A percentile compares a stretch with the other conserved stretches of the same genome.
Conservation (phyloP, 176 grass and related monocot species). For the Urochloa ruziziensis region DNA sequence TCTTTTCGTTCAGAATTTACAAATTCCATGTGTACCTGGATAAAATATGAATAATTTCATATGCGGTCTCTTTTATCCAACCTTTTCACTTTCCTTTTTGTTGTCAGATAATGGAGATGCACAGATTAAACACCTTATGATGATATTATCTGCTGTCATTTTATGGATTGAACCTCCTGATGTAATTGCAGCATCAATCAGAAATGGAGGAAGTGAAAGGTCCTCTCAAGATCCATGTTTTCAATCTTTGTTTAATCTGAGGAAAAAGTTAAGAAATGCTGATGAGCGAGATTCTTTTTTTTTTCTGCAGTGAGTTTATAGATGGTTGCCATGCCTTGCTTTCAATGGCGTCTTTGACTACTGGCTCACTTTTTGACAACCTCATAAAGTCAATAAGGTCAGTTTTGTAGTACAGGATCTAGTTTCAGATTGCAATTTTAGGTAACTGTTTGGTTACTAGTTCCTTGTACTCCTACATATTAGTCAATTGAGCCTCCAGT, state of each 20-base stretch:
- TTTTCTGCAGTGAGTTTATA: constrained; percentile 87
- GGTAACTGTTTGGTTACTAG: not conserved
- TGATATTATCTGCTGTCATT: constrained; percentile 81
- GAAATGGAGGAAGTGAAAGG: constrained; percentile 85
- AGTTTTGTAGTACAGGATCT: not conserved
- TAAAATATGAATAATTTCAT: constrained; percentile 12
- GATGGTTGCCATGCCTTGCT: constrained; percentile 94
- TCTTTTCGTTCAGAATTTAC: not conserved
- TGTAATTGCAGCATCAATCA: constrained; percentile 64
- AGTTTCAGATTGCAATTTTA: not conserved
- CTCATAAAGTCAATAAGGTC: constrained; percentile 88
- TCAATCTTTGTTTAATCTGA: constrained; percentile 16
- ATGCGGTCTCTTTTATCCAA: not conserved
- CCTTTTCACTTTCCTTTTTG: constrained; percentile 14
- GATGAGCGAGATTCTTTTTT: constrained; percentile 19
- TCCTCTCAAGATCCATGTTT: constrained; percentile 42
- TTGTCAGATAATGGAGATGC: constrained; percentile 78
- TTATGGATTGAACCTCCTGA: constrained; percentile 90
- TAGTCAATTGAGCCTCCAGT: not conserved
- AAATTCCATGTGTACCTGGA: constrained; percentile 4
- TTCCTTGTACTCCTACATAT: not conserved
- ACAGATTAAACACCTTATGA: constrained; percentile 83
- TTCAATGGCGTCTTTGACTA: constrained; percentile 84
- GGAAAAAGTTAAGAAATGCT: constrained; percentile 31
- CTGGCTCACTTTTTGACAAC: constrained; percentile 74